A percentile compares a stretch with the other conserved stretches of the same genome.
Conservation (phyloP, 2,329 filamentous ascomycete species). For the Neocatenulostroma microsporum region DNA sequence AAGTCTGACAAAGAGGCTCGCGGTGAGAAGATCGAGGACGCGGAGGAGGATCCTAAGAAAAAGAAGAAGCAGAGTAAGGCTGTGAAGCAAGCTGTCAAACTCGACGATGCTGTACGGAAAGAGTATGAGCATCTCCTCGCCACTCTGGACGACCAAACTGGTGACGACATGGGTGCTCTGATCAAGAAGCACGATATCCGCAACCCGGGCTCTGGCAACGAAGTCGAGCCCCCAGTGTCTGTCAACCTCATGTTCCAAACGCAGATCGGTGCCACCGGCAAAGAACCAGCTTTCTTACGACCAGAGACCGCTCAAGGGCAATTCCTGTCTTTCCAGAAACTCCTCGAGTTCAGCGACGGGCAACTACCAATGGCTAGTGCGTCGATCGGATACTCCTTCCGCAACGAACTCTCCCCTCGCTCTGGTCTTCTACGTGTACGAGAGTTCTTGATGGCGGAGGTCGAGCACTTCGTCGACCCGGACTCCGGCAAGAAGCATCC, state of each 20-base stretch:
- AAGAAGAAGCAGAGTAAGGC: slow-evolving; percentile 69
- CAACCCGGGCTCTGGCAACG: slow-evolving; percentile 72
- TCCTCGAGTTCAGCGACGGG: slow-evolving; percentile 92
- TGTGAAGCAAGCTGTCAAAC: slow-evolving; percentile 55
- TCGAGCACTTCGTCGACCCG: slow-evolving; percentile 97
- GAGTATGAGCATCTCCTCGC: slow-evolving; percentile 91
- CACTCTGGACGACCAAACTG: slow-evolving; percentile 91
- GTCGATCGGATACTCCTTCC: slow-evolving; percentile 94
- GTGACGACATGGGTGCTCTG: slow-evolving; percentile 73
- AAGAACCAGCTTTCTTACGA: slow-evolving; percentile 74
- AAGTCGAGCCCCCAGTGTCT: slow-evolving; percentile 70
- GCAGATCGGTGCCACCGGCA: slow-evolving; percentile 84
- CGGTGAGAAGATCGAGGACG: slow-evolving; percentile 66
- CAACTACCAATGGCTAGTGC: slow-evolving; percentile 96
- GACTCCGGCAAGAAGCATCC: slow-evolving; percentile 89
- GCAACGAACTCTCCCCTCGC: slow-evolving; percentile 94
- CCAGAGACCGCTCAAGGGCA: slow-evolving; percentile 98
- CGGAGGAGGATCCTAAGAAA: slow-evolving; percentile 73
- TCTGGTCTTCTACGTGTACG: slow-evolving; percentile 86
- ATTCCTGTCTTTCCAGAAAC: slow-evolving; percentile 93
- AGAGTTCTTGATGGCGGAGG: slow-evolving; percentile 98
- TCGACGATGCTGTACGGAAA: slow-evolving; percentile 75
- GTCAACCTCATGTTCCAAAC: slow-evolving; percentile 99
- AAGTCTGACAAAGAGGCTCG: slow-evolving; percentile 91
- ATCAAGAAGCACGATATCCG: slow-evolving; percentile 88